phyloP scores from a whole-genome alignment of 225 moss, liverwort and hornwort species.

The Bryoerythrophyllum caledonicum region DNA sequence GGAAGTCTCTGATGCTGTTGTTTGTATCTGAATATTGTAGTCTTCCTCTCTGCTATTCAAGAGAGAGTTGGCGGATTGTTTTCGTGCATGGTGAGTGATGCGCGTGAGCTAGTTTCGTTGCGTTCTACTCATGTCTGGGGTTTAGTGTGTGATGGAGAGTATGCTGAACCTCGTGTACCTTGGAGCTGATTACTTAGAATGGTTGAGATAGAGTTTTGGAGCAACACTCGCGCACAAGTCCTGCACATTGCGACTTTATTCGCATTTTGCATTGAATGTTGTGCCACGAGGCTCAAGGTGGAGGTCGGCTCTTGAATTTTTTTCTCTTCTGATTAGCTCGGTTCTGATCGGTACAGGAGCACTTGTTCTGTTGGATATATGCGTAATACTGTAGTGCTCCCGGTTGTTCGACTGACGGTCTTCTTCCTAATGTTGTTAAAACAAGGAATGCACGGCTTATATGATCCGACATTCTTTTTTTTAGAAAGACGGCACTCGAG shows the following conservation, averaged over 20 bases:
- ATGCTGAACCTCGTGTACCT: background rate
- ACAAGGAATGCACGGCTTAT: background rate
- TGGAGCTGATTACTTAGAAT: background rate
- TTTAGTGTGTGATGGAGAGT: background rate
- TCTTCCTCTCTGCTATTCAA: background rate
- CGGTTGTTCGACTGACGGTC: background rate
- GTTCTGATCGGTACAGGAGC: background rate
- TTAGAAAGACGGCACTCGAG: background rate
- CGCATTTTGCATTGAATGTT: background rate
- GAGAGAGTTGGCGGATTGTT: too few relatives aligned
- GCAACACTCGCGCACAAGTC: background rate
- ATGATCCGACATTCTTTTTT: background rate
- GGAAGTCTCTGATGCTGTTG: background rate
- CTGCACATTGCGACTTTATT: background rate
- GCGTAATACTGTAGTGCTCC: background rate
- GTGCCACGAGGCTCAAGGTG: background rate
- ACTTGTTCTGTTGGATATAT: background rate
- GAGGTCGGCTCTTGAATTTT: background rate
- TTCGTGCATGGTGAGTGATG: background rate
- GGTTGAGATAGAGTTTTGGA: background rate
- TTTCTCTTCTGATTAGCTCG: background rate
- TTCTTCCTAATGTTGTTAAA: too few relatives aligned
- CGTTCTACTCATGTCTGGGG: too few relatives aligned
- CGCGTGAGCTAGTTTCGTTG: background rate
- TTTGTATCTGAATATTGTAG: background rate